A percentile compares a stretch with the other conserved stretches of the same genome.
These are phyloP conservation scores for Datisca glomerata DNA, from an alignment of 306 rosid species.

Conservation along the genomic window DNA sequence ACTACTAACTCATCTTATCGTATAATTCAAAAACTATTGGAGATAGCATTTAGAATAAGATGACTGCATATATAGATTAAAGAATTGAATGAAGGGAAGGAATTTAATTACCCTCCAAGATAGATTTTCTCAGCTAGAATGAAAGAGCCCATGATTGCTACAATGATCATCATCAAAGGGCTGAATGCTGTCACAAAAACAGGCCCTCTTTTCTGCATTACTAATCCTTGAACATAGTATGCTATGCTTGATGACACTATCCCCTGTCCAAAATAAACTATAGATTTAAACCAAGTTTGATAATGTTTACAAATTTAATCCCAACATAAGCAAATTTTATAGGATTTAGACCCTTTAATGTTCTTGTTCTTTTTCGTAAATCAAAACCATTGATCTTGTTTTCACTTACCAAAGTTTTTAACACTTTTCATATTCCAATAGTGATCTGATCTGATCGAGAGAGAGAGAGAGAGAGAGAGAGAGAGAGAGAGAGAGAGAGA, in stretches of 20 bases:
- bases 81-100: not conserved
- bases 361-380: too few species aligned
- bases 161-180: conserved; percentile 92
- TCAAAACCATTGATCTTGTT: too few species aligned
- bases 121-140: conserved; percentile 72
- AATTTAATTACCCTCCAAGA: conserved; percentile 54
- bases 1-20: too few species aligned
- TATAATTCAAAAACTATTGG: too few species aligned
- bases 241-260: conserved; percentile 62
- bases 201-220: conserved; percentile 77
- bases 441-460: not conserved
- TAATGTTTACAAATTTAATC: too few species aligned
- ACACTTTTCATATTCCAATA: too few species aligned
- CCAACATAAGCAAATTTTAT: too few species aligned
- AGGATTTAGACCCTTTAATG: too few species aligned
- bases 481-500: conserved; percentile 76
- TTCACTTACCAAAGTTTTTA: too few species aligned
- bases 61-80: too few species aligned
- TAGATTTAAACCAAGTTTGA: conserved; percentile 1
- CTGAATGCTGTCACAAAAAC: conserved; percentile 94
- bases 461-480: conserved; percentile 9
- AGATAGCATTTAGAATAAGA: not conserved
- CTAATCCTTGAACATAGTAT: conserved; percentile 73
- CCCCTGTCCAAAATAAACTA: conserved; percentile 73
- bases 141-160: conserved; percentile 73